Conservation (phyloP, 169 alveolate species). For the Plasmodium inui region DNA sequence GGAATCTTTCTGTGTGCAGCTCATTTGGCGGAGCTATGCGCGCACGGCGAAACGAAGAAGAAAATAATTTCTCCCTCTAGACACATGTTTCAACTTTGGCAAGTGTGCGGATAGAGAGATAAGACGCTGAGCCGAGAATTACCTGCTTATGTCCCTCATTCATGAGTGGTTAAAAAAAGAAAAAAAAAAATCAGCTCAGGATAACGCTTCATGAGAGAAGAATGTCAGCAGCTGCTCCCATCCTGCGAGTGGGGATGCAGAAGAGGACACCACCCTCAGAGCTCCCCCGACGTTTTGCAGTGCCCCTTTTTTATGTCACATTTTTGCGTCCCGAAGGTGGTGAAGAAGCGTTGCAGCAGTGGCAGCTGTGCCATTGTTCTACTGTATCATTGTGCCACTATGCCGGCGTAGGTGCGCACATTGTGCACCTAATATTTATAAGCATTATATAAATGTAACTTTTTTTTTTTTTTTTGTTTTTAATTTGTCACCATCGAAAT, state of each 20-base stretch:
- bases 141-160: neutral
- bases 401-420: neutral
- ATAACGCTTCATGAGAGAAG: neutral
- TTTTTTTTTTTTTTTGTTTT: slow-evolving; percentile 4
- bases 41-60: neutral
- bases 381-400: neutral
- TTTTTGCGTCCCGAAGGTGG: neutral
- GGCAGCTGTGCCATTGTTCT: neutral
- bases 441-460: neutral
- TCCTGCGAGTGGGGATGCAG: neutral
- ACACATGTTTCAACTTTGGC: neutral
- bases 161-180: neutral
- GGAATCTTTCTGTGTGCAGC: neutral
- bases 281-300: neutral
- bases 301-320: neutral
- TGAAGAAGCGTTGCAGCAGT: neutral
- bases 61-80: neutral
- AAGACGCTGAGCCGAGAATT: neutral
- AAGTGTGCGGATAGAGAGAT: neutral
- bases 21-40: neutral
- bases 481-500: neutral
- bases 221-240: neutral
- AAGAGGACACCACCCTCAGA: neutral
- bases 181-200: neutral
- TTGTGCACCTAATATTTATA: slow-evolving; percentile 6